phyloP scores from a whole-genome alignment of 192 early-diverging fungal genomes.

The Anaeromyces robustus region DNA sequence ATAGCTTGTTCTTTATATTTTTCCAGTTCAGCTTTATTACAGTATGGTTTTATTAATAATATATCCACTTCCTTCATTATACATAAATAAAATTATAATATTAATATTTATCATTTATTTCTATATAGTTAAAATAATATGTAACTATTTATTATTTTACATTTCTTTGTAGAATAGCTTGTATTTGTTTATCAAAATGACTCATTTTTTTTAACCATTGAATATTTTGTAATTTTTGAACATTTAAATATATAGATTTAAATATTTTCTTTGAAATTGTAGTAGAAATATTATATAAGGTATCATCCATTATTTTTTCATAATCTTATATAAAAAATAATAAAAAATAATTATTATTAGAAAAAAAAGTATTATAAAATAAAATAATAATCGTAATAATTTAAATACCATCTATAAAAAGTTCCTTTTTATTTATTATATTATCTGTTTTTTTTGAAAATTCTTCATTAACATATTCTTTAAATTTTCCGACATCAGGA shows the following conservation, averaged over 20 bases:
- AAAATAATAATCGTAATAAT: too few species aligned
- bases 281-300: background rate
- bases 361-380: too few species aligned
- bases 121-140: too few species aligned
- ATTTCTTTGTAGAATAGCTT: background rate
- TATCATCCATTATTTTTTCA: background rate
- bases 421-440: background rate
- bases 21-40: background rate
- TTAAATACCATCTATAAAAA: background rate
- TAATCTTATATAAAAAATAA: background rate
- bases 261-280: background rate
- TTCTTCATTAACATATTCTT: background rate
- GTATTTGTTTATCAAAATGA: background rate
- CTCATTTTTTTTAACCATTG: background rate
- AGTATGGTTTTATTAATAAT: background rate
- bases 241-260: background rate
- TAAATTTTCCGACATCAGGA: background rate
- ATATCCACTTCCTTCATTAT: background rate
- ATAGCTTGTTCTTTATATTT: background rate
- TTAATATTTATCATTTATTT: background rate
- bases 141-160: background rate
- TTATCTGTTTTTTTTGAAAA: background rate
- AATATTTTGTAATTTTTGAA: background rate
- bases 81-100: too few species aligned
- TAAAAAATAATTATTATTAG: too few species aligned